These are phyloP conservation scores for Aechmea fasciata DNA, from an alignment of 176 grass and related monocot genomes.

Conservation along the genomic window DNA sequence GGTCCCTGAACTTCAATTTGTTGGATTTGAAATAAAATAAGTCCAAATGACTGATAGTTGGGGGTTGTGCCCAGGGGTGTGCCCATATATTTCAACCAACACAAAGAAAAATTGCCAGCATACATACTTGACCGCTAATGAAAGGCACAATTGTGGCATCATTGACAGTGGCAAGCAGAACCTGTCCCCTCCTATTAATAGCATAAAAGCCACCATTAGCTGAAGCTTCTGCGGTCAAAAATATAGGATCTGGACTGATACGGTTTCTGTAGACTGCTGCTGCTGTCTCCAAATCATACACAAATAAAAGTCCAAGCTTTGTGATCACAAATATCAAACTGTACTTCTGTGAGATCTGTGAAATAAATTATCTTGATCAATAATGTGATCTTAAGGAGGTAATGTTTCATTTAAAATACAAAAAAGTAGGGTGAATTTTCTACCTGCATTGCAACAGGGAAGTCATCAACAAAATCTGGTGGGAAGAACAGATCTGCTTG, in stretches of 20 bases:
- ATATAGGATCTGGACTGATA: constrained; percentile 97
- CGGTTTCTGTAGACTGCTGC: constrained; percentile 96
- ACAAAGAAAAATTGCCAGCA: neutral
- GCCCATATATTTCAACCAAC: no score
- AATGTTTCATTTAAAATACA: neutral
- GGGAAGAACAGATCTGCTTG: constrained; percentile 95
- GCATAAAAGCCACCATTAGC: constrained; percentile 90
- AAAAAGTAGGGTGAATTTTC: constrained; percentile 4
- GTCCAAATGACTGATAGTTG: no score
- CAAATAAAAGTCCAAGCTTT: constrained; percentile 92
- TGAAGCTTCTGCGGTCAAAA: constrained; percentile 85
- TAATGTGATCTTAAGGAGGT: neutral
- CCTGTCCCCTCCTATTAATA: constrained; percentile 91
- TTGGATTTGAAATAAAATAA: no score
- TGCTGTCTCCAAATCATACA: constrained; percentile 95
- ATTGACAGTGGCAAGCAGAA: constrained; percentile 94
- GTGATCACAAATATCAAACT: constrained; percentile 90
- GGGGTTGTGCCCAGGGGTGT: no score
- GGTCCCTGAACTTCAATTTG: no score
- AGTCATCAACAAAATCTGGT: constrained; percentile 95
- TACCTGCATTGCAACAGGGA: constrained; percentile 98
- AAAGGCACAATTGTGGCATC: constrained; percentile 87
- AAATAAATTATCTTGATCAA: constrained; percentile 5
- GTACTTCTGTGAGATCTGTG: constrained; percentile 95
- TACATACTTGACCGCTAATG: constrained; percentile 75